These are phyloP conservation scores for Nymphaea thermarum DNA, from an alignment of 164 flowering plant genomes.

Conservation along the genomic window DNA sequence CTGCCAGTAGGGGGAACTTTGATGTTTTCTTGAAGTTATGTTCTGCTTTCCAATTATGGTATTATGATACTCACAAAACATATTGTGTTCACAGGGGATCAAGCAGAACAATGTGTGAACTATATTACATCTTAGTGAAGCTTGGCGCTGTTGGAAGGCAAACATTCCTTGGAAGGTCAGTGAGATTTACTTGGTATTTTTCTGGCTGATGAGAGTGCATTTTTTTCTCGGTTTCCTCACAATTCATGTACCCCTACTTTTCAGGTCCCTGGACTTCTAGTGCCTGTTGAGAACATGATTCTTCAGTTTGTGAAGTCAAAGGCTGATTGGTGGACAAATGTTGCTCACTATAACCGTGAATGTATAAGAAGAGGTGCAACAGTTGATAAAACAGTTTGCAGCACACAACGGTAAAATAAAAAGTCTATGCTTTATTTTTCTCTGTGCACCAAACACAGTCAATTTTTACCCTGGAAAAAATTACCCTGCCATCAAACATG, in stretches of 20 bases:
- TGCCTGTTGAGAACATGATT: slow-evolving; percentile 98
- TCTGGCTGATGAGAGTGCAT: slow-evolving; percentile 8
- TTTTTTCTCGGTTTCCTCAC: no score
- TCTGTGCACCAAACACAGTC: no score
- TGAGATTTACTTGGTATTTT: no score
- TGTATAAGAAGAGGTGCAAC: slow-evolving; percentile 99
- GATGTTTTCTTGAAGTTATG: no score
- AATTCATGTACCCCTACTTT: neutral
- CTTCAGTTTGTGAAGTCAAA: slow-evolving; percentile 98
- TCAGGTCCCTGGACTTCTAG: slow-evolving; percentile 97
- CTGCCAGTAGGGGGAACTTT: slow-evolving; percentile 35
- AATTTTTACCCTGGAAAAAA: no score
- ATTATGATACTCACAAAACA: neutral
- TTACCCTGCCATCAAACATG: no score
- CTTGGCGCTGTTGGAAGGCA: no score
- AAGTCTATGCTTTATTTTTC: no score
- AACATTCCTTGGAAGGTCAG: no score
- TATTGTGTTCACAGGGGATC: slow-evolving; percentile 71
- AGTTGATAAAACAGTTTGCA: slow-evolving; percentile 97
- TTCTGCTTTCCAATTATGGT: neutral
- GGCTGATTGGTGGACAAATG: slow-evolving; percentile 99
- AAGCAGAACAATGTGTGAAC: slow-evolving; percentile 97
- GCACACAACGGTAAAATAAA: no score
- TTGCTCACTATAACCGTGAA: slow-evolving; percentile 98
- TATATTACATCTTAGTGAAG: no score